Percentiles rank a stretch among this genome's conserved stretches.
Evolutionary conservation across 768 basidiomycete species (phyloP).

Genomic region (Megacollybia marginata): DNA sequence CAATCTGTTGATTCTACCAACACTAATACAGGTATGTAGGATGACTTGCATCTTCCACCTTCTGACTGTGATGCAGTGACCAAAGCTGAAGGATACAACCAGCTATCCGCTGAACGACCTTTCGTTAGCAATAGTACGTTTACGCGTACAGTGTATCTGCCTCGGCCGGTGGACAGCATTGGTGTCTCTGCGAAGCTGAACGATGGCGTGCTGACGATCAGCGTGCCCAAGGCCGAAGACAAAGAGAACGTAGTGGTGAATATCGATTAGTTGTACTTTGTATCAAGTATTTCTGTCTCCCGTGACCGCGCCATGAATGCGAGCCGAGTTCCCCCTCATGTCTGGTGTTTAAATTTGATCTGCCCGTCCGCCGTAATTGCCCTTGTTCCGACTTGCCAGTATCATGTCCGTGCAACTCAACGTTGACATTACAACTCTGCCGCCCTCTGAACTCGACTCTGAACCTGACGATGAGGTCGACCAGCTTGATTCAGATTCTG

Average conservation of each 20-base stretch:
- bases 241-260: constrained; percentile 43
- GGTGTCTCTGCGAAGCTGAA: constrained; percentile 56
- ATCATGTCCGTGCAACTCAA: no score
- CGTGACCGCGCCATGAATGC: constrained; percentile 15
- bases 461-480: constrained; percentile 59
- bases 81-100: constrained; percentile 25
- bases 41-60: neutral
- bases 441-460: constrained; percentile 12
- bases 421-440: neutral
- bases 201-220: constrained; percentile 64
- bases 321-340: constrained; percentile 7
- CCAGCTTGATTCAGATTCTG: constrained; percentile 54
- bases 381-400: no score
- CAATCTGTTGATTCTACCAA: constrained; percentile 10
- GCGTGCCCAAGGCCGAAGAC: constrained; percentile 54
- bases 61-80: constrained; percentile 8
- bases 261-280: constrained; percentile 18
- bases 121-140: constrained; percentile 50
- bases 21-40: constrained; percentile 24
- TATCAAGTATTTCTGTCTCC: neutral
- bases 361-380: neutral
- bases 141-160: constrained; percentile 66
- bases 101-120: constrained; percentile 54
- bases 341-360: no score
- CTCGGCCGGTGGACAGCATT: constrained; percentile 49